Evolutionary conservation across 192 early-diverging fungal species (phyloP), one percentile per base, ranked within the genome.

Genomic region (Gamsiella multidivaricata): DNA sequence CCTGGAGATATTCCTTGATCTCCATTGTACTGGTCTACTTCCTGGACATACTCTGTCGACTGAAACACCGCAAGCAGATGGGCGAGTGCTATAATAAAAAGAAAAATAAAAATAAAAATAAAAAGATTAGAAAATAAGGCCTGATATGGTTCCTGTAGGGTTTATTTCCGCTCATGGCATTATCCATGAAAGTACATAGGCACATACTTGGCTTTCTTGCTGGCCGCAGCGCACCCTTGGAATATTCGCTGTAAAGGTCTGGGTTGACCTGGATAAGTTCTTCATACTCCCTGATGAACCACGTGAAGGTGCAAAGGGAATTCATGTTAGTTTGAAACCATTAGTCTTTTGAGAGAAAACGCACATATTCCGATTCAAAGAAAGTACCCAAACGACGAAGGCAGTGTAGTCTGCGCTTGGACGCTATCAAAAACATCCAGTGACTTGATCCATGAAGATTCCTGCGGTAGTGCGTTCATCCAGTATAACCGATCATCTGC

Each of bases 191-290:
- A n/a, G n/a, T n/a, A n/a, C n/a, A 59, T 7, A 20, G 11, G 17
- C 18, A 43, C 25, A 12, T 43, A 69, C 72, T 36, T 67, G 41
- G 20, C 18, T 33, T 39, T 5, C 52, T 23, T 18, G 25, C 15
- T 14, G 58, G 34, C n/a, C n/a, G 17, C 33, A 76, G 7, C 20
- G 34, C 58, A 11, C 20, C 32, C 47, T 56, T 46, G 29, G 31
- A 57, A 31, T 55, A 61, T 14, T 56, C 53, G 25, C 29, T 46
- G 29, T 78, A 78, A 23, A 78, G 65, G 25, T 78, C 74, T 5
- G 74, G 54, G 45, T 78, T 78, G 46, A 78, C 53, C 39, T 63
- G 59, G 11, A 69, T 63, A 28, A 78, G 49, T 32, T 78, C 74
- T 23, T 78, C 74, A 42, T 69, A 53, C 47, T 78, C 74, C 12